Conservation (phyloP, 768 basidiomycete genomes). For the Termitomyces eurrhizus region DNA sequence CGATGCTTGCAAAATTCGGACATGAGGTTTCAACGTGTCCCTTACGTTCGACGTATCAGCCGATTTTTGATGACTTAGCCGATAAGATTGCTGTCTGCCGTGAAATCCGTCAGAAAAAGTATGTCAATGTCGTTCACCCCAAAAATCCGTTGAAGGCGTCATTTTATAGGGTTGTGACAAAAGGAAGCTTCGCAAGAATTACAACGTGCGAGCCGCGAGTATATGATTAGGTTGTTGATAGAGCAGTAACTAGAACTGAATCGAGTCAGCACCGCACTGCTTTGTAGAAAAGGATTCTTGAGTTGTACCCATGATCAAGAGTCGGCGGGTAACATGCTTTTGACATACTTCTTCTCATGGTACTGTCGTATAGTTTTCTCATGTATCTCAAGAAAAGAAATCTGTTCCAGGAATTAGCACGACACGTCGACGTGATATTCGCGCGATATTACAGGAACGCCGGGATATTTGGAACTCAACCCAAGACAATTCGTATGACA, state of each 20-base stretch:
- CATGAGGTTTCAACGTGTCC: conserved; percentile 10
- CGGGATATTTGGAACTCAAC: background rate
- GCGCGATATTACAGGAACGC: background rate
- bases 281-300: no score
- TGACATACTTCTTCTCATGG: background rate
- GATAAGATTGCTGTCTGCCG: background rate
- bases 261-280: background rate
- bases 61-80: background rate
- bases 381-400: background rate
- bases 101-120: background rate
- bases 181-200: background rate
- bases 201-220: background rate
- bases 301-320: background rate
- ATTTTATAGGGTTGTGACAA: background rate
- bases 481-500: background rate
- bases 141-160: background rate
- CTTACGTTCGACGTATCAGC: background rate
- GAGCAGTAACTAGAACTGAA: background rate
- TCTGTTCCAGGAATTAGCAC: background rate
- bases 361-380: background rate
- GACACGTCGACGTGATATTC: background rate
- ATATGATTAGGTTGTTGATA: background rate
- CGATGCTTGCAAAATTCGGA: background rate
- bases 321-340: background rate
- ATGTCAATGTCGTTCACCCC: no score